Conservation (phyloP, 2,329 filamentous ascomycete species). For the Fusarium keratoplasticum region DNA sequence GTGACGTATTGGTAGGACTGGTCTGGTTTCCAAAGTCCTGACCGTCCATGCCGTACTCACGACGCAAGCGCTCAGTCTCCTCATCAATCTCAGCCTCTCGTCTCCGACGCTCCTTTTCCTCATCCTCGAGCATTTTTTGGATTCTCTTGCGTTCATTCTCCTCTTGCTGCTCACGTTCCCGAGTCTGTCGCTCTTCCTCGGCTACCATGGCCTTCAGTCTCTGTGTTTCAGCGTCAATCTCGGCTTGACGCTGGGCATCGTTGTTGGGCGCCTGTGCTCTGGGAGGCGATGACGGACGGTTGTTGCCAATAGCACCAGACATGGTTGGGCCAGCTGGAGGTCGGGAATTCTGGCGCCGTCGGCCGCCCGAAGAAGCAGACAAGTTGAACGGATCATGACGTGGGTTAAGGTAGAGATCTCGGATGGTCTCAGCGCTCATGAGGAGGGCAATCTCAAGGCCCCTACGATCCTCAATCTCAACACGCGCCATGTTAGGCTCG, state of each 20-base stretch:
- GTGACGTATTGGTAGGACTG: constrained; percentile 38
- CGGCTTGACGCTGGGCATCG: constrained; percentile 48
- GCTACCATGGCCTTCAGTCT: constrained; percentile 70
- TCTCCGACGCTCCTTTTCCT: constrained; percentile 69
- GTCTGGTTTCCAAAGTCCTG: constrained; percentile 50
- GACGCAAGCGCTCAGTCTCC: constrained; percentile 85
- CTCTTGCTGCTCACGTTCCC: constrained; percentile 68
- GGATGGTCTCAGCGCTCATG: constrained; percentile 71
- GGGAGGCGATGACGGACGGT: constrained; percentile 36
- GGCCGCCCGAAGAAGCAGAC: constrained; percentile 48
- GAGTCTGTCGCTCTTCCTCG: constrained; percentile 62
- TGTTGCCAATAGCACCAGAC: constrained; percentile 55
- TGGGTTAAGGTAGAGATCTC: constrained; percentile 73
- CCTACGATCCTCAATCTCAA: constrained; percentile 94
- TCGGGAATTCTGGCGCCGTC: constrained; percentile 54
- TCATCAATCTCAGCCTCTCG: constrained; percentile 73
- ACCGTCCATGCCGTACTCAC: constrained; percentile 71
- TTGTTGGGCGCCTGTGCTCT: constrained; percentile 25
- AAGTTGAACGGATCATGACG: constrained; percentile 85
- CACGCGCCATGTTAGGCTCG: constrained; percentile 88
- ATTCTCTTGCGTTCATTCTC: constrained; percentile 65
- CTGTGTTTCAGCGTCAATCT: constrained; percentile 81
- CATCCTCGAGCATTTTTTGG: constrained; percentile 73
- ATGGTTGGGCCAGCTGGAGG: constrained; percentile 47
- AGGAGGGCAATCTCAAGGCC: constrained; percentile 87